Base-by-base conservation (phyloP, 345 rosid species). In the Heritiera littoralis region DNA sequence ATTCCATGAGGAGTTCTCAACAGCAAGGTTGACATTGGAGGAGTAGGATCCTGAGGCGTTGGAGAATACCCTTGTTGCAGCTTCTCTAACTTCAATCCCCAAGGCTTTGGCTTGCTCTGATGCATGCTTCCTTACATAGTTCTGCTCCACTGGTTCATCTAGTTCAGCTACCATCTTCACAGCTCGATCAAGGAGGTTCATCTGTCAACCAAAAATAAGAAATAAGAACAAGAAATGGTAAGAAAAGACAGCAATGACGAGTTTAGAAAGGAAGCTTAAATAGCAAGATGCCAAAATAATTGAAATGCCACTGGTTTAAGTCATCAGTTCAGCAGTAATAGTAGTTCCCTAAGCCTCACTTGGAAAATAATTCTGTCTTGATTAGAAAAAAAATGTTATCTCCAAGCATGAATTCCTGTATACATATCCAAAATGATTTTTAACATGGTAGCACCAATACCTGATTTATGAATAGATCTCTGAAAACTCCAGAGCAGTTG, bases 41-140 rank as follows among this genome's bases (percentile, higher is more conserved):
- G 99, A 96, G 89, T 94, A 96, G 3, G 99, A 96, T 51, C 99
- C 99, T 0, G 98, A 96, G 49, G 99, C 97, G 78, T 96, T 96
- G 11, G 99, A 96, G 90, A 96, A 96, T 43, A 96, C 88, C 60
- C 99, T 80, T 4, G 98, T 94, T n/a, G 99, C 97, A 60, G 99
- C 99, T 80, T 94, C 99, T 52, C 97, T 87, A 58, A 92, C 82
- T 48, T 83, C 97, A 55, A 96, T 52, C 10, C 99, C 97, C 66
- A 94, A 92, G 70, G 93, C 85, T 75, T 87, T 80, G 54, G 98
- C 98, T 89, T 96, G 99, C 75, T 96, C 98, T 69, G 91, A 66
- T 6, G 97, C 98, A 56, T 96, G 98, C 82, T 96, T 96, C 84
- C 98, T 86, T 69, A 96, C 95, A 66, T 80, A 94, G 88, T 96